Evolutionary conservation across 352 stramenopile genomes (phyloP), one percentile per base, ranked within the genome.

Genomic region (Paralagenidium karlingii): DNA sequence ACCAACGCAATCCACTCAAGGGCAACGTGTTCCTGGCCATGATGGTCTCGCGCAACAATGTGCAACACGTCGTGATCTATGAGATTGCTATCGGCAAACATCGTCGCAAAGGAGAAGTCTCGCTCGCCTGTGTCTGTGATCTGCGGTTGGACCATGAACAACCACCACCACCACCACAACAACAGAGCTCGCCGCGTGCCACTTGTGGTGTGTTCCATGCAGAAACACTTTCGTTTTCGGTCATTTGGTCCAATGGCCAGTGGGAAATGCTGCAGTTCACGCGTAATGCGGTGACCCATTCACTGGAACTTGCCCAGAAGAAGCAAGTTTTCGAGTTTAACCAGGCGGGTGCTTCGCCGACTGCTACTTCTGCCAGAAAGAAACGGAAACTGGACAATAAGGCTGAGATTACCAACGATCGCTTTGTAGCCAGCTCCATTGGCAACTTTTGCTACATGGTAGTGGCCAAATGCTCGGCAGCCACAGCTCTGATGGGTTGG

Each of bases 221-320:
- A n/a, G 62, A 80, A 32, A 80, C 58, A 9, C 70, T 82, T 36
- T 67, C 69, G 29, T 83, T 69, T 57, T 84, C 74, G 38, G 51
- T 84, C 15, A 53, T 84, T 20, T 63, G 68, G 27, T 57, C 50
- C 8, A 74, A 55, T 8, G 74, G 74, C 20, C 58, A 55, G 22
- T 87, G 74, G 69, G 45, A 78, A 25, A 65, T 60, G 25, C 26
- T 79, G 21, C 51, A 58, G 26, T 58, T 61, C 53, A 55, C 52
- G 24, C 64, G 75, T 30, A 63, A 85, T 28, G 59, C 56, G 9
- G 33, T 82, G 22, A 68, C 39, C 19, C 60, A 58, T 30, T 41
- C 52, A 16, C 36, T 87, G 28, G 60, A 60, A 28, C 49, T 68
- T 28, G 43, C 52, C n/a, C 48, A 54, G 12, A 63, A 51, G 20